Evolutionary conservation across 192 early-diverging fungal genomes (phyloP).

Genomic region (Mortierella antarctica): DNA sequence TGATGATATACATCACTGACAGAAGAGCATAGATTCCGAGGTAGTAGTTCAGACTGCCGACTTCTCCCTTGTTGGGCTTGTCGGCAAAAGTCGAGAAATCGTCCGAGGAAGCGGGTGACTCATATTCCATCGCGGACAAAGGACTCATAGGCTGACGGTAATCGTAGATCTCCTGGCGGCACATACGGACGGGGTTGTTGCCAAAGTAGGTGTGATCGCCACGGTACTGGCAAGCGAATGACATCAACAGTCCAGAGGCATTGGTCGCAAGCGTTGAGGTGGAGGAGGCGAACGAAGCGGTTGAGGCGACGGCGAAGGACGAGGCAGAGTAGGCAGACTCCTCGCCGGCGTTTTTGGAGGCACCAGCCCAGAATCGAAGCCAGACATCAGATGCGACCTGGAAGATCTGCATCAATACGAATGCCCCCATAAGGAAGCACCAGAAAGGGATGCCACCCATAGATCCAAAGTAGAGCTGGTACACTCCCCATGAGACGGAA

Average conservation of each 20-base stretch:
- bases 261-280: slow-evolving; percentile 30
- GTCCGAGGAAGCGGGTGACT: not conserved
- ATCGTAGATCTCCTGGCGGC: slow-evolving; percentile 48
- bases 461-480: slow-evolving; percentile 80
- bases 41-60: slow-evolving; percentile 62
- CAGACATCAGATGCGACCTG: slow-evolving; percentile 55
- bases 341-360: not conserved
- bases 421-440: slow-evolving; percentile 59
- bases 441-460: slow-evolving; percentile 74
- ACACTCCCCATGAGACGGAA: slow-evolving; percentile 77
- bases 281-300: slow-evolving; percentile 21
- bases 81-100: slow-evolving; percentile 16
- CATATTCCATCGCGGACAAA: slow-evolving; percentile 22
- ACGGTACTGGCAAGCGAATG: slow-evolving; percentile 53
- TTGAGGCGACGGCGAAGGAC: slow-evolving; percentile 22
- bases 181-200: slow-evolving; percentile 30
- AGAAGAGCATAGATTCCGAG: slow-evolving; percentile 72
- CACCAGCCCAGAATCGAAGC: slow-evolving; percentile 52
- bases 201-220: slow-evolving; percentile 49
- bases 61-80: slow-evolving; percentile 10
- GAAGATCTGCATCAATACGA: slow-evolving; percentile 55
- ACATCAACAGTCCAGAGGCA: slow-evolving; percentile 39
- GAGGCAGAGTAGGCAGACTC: slow-evolving; percentile 2
- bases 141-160: slow-evolving; percentile 44
- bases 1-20: slow-evolving; percentile 32